Base-by-base conservation (phyloP, 202 grass and related monocot species). In the Musa balbisiana region DNA sequence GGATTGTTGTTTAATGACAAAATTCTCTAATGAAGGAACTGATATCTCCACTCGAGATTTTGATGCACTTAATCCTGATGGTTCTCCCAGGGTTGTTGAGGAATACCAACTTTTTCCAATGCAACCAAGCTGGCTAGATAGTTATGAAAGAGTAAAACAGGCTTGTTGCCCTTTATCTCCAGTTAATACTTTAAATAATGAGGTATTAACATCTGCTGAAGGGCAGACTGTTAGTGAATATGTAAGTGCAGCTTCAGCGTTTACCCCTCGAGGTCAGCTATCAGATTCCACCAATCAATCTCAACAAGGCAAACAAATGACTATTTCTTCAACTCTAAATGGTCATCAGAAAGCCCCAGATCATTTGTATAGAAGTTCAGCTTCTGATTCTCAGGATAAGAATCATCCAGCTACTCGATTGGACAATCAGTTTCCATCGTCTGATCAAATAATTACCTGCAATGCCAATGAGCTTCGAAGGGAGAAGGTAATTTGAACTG, bases 91-190 rank as follows among this genome's bases (percentile, higher is more conserved):
- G 22, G 13, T 22, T 56, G 51, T 73, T 4, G 51, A 73, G 50
- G 53, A 73, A 56, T 56, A 56, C 53, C 72, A 73, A 27, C 56
- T 55, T 55, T 73, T 56, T 20, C 53, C 72, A 27, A 54, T 56
- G 21, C 72, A 73, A 73, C 53, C 72, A 73, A 73, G 52, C 15
- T 55, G 53, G 53, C 9, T 27, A 19, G 53, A 73, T 13, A 56
- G 24, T 73, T 10, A 58, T 33, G 72, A 24, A 26, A 73, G 52
- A 22, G 8, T 29, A 13, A 55, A 73, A 25, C 19, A 55, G 53
- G 12, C 2, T 55, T 1, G 1, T 73, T 55, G 22, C 29, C 52
- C 22, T 27, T 54, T 73, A 55, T 27, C 72, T 58, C 56, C 72
- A 73, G 72, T 17, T 56, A 25, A 73, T 73, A 16, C 52, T 73